Conservation (phyloP, 1,284 basidiomycete genomes). For the Cutaneotrichosporon cyanovorans region DNA sequence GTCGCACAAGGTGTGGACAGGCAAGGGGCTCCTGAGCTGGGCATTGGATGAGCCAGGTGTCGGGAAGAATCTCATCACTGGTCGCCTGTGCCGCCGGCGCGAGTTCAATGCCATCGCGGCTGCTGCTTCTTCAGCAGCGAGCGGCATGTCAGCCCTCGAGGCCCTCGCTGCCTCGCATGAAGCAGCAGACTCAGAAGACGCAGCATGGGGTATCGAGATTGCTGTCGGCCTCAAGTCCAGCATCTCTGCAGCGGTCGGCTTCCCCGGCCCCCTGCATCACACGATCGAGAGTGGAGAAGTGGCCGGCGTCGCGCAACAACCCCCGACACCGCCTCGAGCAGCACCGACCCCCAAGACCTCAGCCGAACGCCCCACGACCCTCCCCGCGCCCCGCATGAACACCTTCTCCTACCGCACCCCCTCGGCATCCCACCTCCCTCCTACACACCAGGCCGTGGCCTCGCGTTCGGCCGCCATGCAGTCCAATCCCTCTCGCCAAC, state of each 20-base stretch:
- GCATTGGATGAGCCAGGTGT: slow-evolving; percentile 34
- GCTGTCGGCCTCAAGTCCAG: slow-evolving; percentile 30
- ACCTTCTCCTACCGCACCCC: slow-evolving; percentile 3
- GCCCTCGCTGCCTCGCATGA: slow-evolving; percentile 22
- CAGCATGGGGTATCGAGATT: slow-evolving; percentile 39
- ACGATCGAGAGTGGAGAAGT: slow-evolving; percentile 10
- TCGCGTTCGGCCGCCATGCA: background rate
- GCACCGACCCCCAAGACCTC: background rate
- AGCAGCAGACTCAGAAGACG: slow-evolving; percentile 4
- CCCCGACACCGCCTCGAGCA: background rate
- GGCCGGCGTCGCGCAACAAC: background rate
- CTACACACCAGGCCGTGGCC: background rate
- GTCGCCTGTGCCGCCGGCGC: slow-evolving; percentile 23
- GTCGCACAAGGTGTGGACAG: slow-evolving; percentile 37
- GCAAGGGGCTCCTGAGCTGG: slow-evolving; percentile 39
- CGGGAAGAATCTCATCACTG: slow-evolving; percentile 41
- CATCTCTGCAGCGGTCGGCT: background rate
- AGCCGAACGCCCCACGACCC: slow-evolving; percentile 3
- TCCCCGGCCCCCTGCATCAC: slow-evolving; percentile 13
- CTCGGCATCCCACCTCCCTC: slow-evolving; percentile 2
- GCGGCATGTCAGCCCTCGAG: slow-evolving; percentile 25
- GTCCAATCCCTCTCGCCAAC: background rate
- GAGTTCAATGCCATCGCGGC: slow-evolving; percentile 1
- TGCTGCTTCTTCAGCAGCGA: background rate
- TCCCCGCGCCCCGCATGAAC: slow-evolving; percentile 4